Percentiles rank a stretch among this genome's conserved stretches.
Conservation (phyloP, 805 yeast genomes). For the Sugiyamaella lignohabitans region DNA sequence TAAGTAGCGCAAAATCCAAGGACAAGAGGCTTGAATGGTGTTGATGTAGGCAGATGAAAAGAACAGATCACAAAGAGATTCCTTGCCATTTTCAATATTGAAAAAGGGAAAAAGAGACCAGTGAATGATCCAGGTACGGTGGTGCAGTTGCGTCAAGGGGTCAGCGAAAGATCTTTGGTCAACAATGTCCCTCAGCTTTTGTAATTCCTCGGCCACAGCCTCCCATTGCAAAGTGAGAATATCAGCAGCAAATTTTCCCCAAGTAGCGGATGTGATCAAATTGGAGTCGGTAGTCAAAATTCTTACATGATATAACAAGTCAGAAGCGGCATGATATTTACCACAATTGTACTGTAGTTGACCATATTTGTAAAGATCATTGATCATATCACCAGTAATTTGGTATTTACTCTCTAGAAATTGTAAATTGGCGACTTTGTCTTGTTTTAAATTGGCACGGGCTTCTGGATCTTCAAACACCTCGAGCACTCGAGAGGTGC, state of each 20-base stretch:
- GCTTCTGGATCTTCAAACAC: conserved; percentile 45
- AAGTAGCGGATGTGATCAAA: conserved; percentile 49
- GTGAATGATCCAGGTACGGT: conserved; percentile 63
- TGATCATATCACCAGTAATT: conserved; percentile 39
- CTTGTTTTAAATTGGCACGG: conserved; percentile 47
- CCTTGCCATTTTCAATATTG: conserved; percentile 46
- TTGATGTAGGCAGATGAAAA: conserved; percentile 54
- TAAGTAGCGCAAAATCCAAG: conserved; percentile 63
- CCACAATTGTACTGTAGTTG: conserved; percentile 60
- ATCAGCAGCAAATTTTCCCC: conserved; percentile 64
- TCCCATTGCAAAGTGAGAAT: conserved; percentile 49
- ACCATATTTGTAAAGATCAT: conserved; percentile 51
- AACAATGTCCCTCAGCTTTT: conserved; percentile 49
- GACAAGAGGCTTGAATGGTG: conserved; percentile 64
- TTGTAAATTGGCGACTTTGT: conserved; percentile 47
- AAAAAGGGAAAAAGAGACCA: conserved; percentile 62
- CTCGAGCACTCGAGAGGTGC: conserved; percentile 41
- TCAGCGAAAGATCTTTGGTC: conserved; percentile 50
- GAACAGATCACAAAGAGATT: conserved; percentile 50
- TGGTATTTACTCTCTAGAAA: conserved; percentile 40
- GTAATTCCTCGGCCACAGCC: conserved; percentile 47
- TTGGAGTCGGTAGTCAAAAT: conserved; percentile 47
- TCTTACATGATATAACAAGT: conserved; percentile 51
- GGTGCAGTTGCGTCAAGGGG: conserved; percentile 52
- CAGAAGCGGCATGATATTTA: conserved; percentile 53